These are phyloP conservation scores for Lactifluus echinatus DNA, from an alignment of 768 basidiomycete species.

Conservation along the genomic window DNA sequence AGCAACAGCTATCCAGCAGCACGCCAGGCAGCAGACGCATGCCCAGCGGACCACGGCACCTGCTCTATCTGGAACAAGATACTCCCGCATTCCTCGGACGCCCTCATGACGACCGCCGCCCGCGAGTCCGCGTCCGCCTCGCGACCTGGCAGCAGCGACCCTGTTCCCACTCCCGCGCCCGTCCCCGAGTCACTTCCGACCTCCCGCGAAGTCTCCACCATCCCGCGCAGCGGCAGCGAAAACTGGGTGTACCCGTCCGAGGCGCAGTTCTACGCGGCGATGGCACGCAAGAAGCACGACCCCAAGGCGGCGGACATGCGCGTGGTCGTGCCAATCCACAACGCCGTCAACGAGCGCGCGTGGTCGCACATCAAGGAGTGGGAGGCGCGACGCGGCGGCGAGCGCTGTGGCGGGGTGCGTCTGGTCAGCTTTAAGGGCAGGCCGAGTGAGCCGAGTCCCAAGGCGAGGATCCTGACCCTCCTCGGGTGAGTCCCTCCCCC, in stretches of 20 bases:
- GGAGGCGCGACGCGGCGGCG: conserved; percentile 67
- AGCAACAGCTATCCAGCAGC: conserved; percentile 22
- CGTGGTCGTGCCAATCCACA: conserved; percentile 95
- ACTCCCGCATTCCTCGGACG: conserved; percentile 22
- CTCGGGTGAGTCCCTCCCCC: conserved; percentile 57
- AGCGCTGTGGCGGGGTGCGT: conserved; percentile 70
- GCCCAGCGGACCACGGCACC: conserved; percentile 26
- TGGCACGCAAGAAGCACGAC: conserved; percentile 89
- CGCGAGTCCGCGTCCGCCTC: background rate
- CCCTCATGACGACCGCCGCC: background rate
- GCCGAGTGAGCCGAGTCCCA: conserved; percentile 70
- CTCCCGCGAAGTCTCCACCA: conserved; percentile 79
- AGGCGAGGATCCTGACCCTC: conserved; percentile 73
- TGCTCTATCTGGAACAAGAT: conserved; percentile 28
- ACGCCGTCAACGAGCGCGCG: conserved; percentile 85
- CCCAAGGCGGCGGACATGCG: conserved; percentile 87
- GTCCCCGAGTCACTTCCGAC: conserved; percentile 39
- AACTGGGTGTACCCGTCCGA: conserved; percentile 99
- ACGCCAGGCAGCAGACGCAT: no score
- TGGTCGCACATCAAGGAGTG: conserved; percentile 47
- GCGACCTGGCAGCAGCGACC: no score
- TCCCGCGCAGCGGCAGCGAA: conserved; percentile 60
- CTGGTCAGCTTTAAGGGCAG: conserved; percentile 88
- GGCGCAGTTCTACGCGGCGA: conserved; percentile 96
- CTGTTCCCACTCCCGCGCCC: conserved; percentile 14